Evolutionary conservation across 108 stramenopile species (phyloP), one percentile per base, ranked within the genome.

Genomic region (Skeletonema marinoi): DNA sequence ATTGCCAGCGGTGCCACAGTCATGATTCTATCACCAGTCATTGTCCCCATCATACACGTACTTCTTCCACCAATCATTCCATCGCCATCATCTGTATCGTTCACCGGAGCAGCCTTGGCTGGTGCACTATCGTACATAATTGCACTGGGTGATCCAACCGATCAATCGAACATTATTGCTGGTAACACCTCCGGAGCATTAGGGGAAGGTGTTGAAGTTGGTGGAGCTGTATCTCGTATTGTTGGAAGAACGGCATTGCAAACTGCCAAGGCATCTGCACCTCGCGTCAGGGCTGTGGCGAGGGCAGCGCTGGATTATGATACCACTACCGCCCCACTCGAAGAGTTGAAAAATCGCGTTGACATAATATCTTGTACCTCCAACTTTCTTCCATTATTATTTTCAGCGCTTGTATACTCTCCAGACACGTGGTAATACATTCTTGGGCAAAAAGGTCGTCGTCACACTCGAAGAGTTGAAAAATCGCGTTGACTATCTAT

Each of bases 141-240:
- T 11, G 80, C 80, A 35, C 21, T 81, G 56, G 73, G 80, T 12
- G 80, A 81, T 70, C 73, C 80, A 25, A 70, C 73, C 25, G 68
- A 73, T 68, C 72, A 80, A 73, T 69, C 72, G 7, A 68, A 79
- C 44, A 9, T 66, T 4, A 25, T 66, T n/a, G 50, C 78, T 9
- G 44, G 71, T 44, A 67, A 35, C 6, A 56, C 72, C 3, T 39
- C 65, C 0, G 70, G 79, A 12, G 54, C 67, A 17, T 30, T 80
- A 19, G 79, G 68, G 4, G 80, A 81, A 36, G 65, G 80, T 33
- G 80, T 81, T 2, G 80, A 81, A 66, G 80, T 81, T 8, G 63
- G 71, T 2, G 80, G 80, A 66, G 80, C 80, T 19, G 73, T 81
- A 35, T 81, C 80, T 5, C 44, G 80, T 67, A 81, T 81, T 12